phyloP scores from a whole-genome alignment of 352 stramenopile genomes.

The Globisporangium emineosum region DNA sequence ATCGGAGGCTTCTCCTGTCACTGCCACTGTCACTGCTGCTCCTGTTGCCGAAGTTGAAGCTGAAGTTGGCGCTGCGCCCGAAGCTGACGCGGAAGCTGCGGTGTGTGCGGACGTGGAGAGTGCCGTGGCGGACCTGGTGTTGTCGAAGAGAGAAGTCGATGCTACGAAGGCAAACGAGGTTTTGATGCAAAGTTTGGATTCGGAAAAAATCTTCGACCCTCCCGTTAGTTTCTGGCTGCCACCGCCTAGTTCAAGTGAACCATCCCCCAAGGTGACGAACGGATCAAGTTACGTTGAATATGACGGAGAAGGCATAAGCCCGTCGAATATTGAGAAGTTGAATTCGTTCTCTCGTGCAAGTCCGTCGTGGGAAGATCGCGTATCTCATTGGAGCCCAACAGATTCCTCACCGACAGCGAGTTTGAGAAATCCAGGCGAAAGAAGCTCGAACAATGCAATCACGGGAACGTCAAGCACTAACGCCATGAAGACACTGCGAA shows the following conservation, averaged over 20 bases:
- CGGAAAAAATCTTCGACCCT: too few species aligned
- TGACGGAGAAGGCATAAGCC: background rate
- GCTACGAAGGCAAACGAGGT: too few species aligned
- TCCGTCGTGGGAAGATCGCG: constrained; percentile 9
- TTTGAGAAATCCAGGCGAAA: background rate
- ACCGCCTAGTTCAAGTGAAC: background rate
- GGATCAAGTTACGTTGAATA: background rate
- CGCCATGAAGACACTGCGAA: constrained; percentile 7
- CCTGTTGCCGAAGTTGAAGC: background rate
- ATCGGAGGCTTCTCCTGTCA: background rate
- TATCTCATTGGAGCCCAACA: constrained; percentile 1
- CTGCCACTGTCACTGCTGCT: background rate
- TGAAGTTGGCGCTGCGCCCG: background rate
- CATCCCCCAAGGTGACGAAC: background rate
- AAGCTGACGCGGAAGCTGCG: background rate
- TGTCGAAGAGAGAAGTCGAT: too few species aligned
- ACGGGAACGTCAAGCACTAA: background rate
- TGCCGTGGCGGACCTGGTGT: background rate
- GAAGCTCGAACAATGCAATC: background rate
- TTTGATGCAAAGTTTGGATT: too few species aligned
- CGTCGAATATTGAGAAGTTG: constrained; percentile 11
- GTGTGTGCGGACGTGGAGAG: background rate
- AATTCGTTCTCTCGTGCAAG: constrained; percentile 6
- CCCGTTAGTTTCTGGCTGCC: background rate
- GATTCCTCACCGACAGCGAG: background rate